A percentile compares a stretch with the other conserved stretches of the same genome.
Evolutionary conservation across 1,284 basidiomycete genomes (phyloP).

Genomic region (Ustilago hordei): DNA sequence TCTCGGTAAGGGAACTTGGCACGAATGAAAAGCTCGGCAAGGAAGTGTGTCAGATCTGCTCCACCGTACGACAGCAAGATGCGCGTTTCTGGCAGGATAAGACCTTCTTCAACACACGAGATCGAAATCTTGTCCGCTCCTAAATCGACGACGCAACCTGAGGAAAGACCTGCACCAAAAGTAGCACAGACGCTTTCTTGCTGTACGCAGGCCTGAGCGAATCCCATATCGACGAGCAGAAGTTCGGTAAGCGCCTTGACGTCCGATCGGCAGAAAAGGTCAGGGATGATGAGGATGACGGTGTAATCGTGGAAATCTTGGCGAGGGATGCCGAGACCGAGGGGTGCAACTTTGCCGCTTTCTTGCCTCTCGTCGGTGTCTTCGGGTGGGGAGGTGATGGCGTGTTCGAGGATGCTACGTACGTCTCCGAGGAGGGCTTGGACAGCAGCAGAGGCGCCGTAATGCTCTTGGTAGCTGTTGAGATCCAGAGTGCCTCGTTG

Average conservation of each 20-base stretch:
- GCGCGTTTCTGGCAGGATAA: slow-evolving; percentile 87
- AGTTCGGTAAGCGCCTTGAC: slow-evolving; percentile 83
- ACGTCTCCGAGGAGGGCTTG: slow-evolving; percentile 63
- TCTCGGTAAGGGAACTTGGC: slow-evolving; percentile 91
- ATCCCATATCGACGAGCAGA: slow-evolving; percentile 81
- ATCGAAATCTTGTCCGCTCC: slow-evolving; percentile 87
- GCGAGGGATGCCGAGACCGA: slow-evolving; percentile 63
- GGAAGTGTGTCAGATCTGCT: slow-evolving; percentile 90
- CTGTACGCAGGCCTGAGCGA: slow-evolving; percentile 64
- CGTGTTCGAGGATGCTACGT: slow-evolving; percentile 58
- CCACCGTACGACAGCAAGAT: slow-evolving; percentile 89
- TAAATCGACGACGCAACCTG: slow-evolving; percentile 94
- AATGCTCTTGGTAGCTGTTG: slow-evolving; percentile 59
- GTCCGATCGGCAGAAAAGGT: slow-evolving; percentile 87
- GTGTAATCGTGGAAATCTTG: slow-evolving; percentile 73
- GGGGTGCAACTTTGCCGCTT: slow-evolving; percentile 27
- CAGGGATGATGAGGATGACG: slow-evolving; percentile 89
- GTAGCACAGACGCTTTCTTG: slow-evolving; percentile 87
- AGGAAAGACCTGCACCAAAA: slow-evolving; percentile 93
- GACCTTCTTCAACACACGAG: slow-evolving; percentile 94
- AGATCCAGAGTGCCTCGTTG: slow-evolving; percentile 59
- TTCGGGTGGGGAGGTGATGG: slow-evolving; percentile 60
- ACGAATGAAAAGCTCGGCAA: slow-evolving; percentile 82
- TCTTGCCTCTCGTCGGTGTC: slow-evolving; percentile 43
- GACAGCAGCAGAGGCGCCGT: slow-evolving; percentile 56